A percentile compares a stretch with the other conserved stretches of the same genome.
These are phyloP conservation scores for Gynostemma pentaphyllum DNA, from an alignment of 306 rosid species.

Conservation along the genomic window DNA sequence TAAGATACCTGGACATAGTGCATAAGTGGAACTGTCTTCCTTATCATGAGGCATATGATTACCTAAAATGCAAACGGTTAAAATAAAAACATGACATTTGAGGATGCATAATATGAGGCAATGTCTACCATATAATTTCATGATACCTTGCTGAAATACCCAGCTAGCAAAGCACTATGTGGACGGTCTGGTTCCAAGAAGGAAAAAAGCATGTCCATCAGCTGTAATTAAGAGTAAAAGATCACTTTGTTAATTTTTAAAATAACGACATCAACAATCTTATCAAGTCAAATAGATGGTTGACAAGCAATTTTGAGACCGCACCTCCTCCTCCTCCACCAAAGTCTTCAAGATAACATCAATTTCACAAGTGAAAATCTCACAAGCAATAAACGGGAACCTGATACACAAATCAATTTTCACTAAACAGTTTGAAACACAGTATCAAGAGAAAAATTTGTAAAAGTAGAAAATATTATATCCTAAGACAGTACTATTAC, in stretches of 20 bases:
- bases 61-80: slow-evolving; percentile 31
- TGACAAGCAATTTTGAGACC: not conserved
- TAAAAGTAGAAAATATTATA: not conserved
- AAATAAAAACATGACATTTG: not conserved
- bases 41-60: slow-evolving; percentile 87
- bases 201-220: slow-evolving; percentile 88
- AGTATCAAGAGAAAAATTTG: slow-evolving; percentile 13
- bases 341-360: slow-evolving; percentile 95
- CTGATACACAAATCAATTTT: slow-evolving; percentile 30
- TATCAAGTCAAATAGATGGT: slow-evolving; percentile 2
- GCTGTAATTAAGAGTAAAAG: slow-evolving; percentile 34
- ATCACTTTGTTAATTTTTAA: slow-evolving; percentile 4
- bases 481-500: slow-evolving; percentile 29
- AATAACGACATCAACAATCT: not conserved
- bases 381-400: slow-evolving; percentile 96
- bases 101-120: slow-evolving; percentile 1
- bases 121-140: slow-evolving; percentile 12
- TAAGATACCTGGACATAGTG: slow-evolving; percentile 83
- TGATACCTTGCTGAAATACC: slow-evolving; percentile 89
- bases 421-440: slow-evolving; percentile 5
- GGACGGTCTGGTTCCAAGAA: slow-evolving; percentile 81
- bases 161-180: slow-evolving; percentile 76
- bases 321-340: slow-evolving; percentile 97
- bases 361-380: slow-evolving; percentile 93
- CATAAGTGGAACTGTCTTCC: slow-evolving; percentile 91